Conservation (phyloP, 306 rosid species). For the Acacia melanoxylon region DNA sequence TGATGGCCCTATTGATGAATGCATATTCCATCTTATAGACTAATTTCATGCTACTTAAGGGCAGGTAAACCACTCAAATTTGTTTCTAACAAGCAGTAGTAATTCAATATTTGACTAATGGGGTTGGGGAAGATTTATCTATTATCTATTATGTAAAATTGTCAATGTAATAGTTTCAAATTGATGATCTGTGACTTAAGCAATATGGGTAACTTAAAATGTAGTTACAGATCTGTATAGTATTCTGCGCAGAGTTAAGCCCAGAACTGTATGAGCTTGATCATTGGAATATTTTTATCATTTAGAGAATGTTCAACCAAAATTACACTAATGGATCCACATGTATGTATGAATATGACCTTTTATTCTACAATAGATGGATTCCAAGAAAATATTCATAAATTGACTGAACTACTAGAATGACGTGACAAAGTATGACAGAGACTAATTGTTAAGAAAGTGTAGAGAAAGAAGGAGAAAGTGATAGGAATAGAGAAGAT, state of each 20-base stretch:
- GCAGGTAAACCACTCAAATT: not conserved
- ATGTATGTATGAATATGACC: not conserved
- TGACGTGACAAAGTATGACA: not conserved
- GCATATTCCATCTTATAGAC: not conserved
- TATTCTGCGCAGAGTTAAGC: not conserved
- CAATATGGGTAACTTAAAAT: not conserved
- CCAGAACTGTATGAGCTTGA: not conserved
- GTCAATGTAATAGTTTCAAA: not conserved
- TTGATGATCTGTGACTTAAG: not conserved
- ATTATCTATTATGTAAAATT: not conserved
- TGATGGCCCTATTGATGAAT: not conserved
- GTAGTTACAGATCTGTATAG: not conserved
- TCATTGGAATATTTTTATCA: not conserved
- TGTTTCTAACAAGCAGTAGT: not conserved
- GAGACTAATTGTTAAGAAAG: too few relatives aligned
- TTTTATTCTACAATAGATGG: not conserved
- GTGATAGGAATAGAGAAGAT: too few relatives aligned
- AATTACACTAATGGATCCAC: not conserved
- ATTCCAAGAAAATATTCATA: not conserved
- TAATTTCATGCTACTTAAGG: not conserved
- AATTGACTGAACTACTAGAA: not conserved
- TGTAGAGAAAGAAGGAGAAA: too few relatives aligned
- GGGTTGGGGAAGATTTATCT: not conserved
- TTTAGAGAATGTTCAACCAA: not conserved
- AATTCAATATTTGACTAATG: not conserved